Evolutionary conservation across 2,329 filamentous ascomycete genomes (phyloP).

Genomic region (Aspergillus brunneoviolaceus): DNA sequence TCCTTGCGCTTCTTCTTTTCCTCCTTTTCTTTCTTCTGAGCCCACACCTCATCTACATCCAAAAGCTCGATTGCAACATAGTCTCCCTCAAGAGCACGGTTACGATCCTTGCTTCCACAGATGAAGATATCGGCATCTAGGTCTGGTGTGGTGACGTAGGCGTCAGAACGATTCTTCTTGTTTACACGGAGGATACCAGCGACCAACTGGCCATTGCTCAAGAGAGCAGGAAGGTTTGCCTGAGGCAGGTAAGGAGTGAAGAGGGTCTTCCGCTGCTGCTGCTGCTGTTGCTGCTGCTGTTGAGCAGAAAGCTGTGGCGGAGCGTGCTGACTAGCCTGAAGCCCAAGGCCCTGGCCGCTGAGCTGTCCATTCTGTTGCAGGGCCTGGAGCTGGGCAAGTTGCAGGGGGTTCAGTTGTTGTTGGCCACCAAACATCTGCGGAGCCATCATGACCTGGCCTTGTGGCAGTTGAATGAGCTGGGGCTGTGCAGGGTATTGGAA

Average conservation of each 20-base stretch:
- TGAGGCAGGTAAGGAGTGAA: slow-evolving; percentile 98
- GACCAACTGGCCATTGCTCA: slow-evolving; percentile 89
- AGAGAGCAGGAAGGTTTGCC: slow-evolving; percentile 83
- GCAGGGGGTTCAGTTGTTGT: slow-evolving; percentile 85
- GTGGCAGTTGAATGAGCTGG: slow-evolving; percentile 80
- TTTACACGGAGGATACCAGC: slow-evolving; percentile 96
- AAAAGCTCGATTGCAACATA: slow-evolving; percentile 93
- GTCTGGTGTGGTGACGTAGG: slow-evolving; percentile 92
- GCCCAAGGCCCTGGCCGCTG: slow-evolving; percentile 70
- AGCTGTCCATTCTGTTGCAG: slow-evolving; percentile 89
- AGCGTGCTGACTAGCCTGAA: slow-evolving; percentile 69
- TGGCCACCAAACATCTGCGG: slow-evolving; percentile 73
- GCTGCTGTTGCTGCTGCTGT: slow-evolving; percentile 66
- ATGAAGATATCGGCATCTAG: slow-evolving; percentile 99
- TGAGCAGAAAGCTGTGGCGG: slow-evolving; percentile 59
- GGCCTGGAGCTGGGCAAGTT: slow-evolving; percentile 86
- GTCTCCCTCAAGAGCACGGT: slow-evolving; percentile 93
- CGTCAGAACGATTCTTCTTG: slow-evolving; percentile 99
- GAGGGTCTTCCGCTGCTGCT: slow-evolving; percentile 92
- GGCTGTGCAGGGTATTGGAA: slow-evolving; percentile 90
- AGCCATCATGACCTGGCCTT: slow-evolving; percentile 79
- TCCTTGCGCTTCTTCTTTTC: slow-evolving; percentile 99
- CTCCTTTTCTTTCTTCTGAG: slow-evolving; percentile 98
- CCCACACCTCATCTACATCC: slow-evolving; percentile 97
- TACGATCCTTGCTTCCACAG: slow-evolving; percentile 97